Evolutionary conservation across 2,329 filamentous ascomycete genomes (phyloP).

Genomic region (Leptodontidium sp.): DNA sequence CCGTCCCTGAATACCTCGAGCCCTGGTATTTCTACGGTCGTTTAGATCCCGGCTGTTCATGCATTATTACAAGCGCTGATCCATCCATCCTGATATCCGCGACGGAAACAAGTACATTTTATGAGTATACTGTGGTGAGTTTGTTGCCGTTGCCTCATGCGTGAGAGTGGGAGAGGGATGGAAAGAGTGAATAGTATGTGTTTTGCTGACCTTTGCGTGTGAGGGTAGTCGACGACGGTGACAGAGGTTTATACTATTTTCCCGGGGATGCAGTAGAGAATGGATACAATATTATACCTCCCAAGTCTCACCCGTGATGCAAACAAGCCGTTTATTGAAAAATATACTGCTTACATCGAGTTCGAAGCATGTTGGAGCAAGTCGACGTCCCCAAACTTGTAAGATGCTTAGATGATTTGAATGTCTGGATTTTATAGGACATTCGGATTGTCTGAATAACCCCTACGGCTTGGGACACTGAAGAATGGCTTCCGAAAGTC

Average conservation of each 20-base stretch:
- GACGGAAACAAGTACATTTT: constrained; percentile 27
- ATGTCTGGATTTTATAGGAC: too few species aligned
- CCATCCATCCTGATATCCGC: constrained; percentile 17
- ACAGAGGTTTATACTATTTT: constrained; percentile 32
- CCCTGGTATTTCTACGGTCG: constrained; percentile 32
- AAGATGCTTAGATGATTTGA: too few species aligned
- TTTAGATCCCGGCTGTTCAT: constrained; percentile 29
- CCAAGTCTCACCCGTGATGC: too few species aligned
- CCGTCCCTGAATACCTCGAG: constrained; percentile 29
- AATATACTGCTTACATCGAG: too few species aligned
- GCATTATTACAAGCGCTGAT: constrained; percentile 29
- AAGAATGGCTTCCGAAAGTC: too few species aligned
- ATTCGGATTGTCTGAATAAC: too few species aligned
- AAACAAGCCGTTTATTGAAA: too few species aligned
- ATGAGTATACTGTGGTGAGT: constrained; percentile 23
- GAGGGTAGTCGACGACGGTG: constrained; percentile 27
- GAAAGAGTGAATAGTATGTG: background rate
- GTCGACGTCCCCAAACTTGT: too few species aligned
- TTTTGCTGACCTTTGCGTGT: background rate
- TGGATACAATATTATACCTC: too few species aligned
- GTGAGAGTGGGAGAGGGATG: background rate
- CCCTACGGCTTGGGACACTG: too few species aligned
- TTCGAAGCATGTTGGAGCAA: too few species aligned
- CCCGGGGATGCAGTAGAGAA: constrained; percentile 17
- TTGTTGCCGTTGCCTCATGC: background rate